Base-by-base conservation (phyloP, 257 asterid genomes). In the Gynochthodes officinalis region DNA sequence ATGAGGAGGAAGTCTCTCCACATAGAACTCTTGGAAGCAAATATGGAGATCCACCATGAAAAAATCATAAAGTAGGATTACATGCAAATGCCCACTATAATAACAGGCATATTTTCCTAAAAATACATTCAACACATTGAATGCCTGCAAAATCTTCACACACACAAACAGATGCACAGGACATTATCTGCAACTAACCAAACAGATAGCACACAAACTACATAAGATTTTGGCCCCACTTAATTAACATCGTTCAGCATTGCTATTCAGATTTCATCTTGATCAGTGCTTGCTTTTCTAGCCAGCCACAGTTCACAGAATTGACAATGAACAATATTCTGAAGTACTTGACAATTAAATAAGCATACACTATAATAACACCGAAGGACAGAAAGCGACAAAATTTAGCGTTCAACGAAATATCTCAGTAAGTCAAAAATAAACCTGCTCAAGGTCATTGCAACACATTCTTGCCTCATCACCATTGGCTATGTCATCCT, bases 401-500 rank as follows among this genome's bases (percentile, higher is more conserved):
- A 25, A 50, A 57, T 5, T 16, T 23, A 53, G 60, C 60, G 32
- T 69, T 65, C 21, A 30, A 54, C 23, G 23, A 25, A n/a, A 21
- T 4, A 28, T 30, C 52, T 25, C 30, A 39, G 73, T 25, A 57
- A 72, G 15, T 46, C 67, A 72, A 37, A 53, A 70, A 66, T 66
- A 62, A 69, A 91, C 97, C 98, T 86, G 96, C 67, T 83, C 92
- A 72, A 77, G 78, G 69, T 79, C 82, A 33, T 85, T 80, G 84
- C 83, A 74, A 67, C 76, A 88, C 0, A 70, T 84, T 53, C 80
- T 89, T 15, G 82, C 82, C 33, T 88, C 97, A 78, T 91, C 96
- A 57, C 89, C 93, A 84, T 83, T 91, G 68, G 85, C 86, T 77
- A 75, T 79, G 14, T 89, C 96, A 81, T 87, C 97, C 52, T 89